Evolutionary conservation across 2,329 filamentous ascomycete genomes (phyloP).

Genomic region (Sporothrix brasiliensis): DNA sequence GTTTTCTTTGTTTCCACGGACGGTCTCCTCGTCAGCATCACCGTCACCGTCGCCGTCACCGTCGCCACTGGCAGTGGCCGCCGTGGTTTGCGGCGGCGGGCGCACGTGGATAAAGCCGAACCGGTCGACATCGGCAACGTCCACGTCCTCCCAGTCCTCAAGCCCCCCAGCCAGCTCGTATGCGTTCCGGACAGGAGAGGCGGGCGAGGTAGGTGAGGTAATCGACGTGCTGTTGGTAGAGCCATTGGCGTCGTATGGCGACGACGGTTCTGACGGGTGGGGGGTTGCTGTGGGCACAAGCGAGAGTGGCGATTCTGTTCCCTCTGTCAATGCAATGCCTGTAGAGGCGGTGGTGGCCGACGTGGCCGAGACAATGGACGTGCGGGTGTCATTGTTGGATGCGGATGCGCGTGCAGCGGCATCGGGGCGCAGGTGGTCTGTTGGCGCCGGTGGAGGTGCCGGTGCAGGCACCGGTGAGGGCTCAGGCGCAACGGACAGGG

Average conservation of each 20-base stretch:
- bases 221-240: not conserved
- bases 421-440: constrained; percentile 12
- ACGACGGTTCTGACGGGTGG: not conserved
- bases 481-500: not conserved
- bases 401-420: constrained; percentile 1
- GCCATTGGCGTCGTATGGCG: not conserved
- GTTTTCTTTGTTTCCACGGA: constrained; percentile 40
- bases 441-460: not conserved
- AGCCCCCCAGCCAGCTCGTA: constrained; percentile 61
- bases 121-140: constrained; percentile 64
- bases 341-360: constrained; percentile 26
- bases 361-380: constrained; percentile 21
- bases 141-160: constrained; percentile 69
- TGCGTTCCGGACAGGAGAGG: constrained; percentile 37
- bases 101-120: constrained; percentile 66
- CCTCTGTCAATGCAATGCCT: constrained; percentile 20
- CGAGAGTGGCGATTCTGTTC: constrained; percentile 25
- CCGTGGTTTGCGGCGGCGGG: constrained; percentile 47
- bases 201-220: not conserved
- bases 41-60: constrained; percentile 49
- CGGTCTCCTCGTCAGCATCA: constrained; percentile 51
- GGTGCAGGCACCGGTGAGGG: not conserved
- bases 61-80: not conserved
- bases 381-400: constrained; percentile 9
- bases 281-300: constrained; percentile 12